These are phyloP conservation scores for Parsonsia alboflavescens DNA, from an alignment of 257 asterid genomes.

Conservation along the genomic window DNA sequence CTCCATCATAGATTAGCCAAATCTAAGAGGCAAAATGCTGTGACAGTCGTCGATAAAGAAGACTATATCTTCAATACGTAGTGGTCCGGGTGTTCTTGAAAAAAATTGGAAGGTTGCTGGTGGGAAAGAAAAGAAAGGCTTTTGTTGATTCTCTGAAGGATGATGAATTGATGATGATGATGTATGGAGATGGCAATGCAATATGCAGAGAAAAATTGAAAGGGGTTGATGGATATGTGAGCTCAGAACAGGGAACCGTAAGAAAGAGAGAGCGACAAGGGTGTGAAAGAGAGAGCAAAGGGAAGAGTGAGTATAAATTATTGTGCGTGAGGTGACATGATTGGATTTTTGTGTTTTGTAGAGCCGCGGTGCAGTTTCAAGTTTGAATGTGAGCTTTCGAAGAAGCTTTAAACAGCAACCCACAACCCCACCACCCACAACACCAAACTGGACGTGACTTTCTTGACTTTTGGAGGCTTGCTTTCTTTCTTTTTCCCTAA, in stretches of 20 bases:
- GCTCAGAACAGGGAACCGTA: neutral
- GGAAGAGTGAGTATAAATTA: conserved; percentile 9
- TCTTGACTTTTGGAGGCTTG: neutral
- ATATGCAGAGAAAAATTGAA: neutral
- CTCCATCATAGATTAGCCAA: conserved; percentile 34
- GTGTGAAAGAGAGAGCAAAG: neutral
- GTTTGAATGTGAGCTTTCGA: conserved; percentile 24
- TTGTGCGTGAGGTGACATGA: conserved; percentile 15
- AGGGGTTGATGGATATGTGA: neutral
- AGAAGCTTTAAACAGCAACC: conserved; percentile 10
- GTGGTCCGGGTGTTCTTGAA: neutral
- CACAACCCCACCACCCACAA: neutral
- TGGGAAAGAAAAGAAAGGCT: neutral
- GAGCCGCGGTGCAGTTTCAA: conserved; percentile 11
- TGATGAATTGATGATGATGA: neutral
- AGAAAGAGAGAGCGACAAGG: neutral
- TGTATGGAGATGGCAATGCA: neutral
- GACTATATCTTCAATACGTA: neutral
- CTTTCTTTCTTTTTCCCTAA: neutral
- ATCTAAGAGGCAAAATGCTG: neutral
- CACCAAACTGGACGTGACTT: neutral
- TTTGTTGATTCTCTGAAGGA: neutral
- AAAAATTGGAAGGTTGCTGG: neutral
- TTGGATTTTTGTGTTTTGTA: neutral
- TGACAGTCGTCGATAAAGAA: neutral